phyloP scores from a whole-genome alignment of 1,284 basidiomycete species.

The Apiotrichum sp. region DNA sequence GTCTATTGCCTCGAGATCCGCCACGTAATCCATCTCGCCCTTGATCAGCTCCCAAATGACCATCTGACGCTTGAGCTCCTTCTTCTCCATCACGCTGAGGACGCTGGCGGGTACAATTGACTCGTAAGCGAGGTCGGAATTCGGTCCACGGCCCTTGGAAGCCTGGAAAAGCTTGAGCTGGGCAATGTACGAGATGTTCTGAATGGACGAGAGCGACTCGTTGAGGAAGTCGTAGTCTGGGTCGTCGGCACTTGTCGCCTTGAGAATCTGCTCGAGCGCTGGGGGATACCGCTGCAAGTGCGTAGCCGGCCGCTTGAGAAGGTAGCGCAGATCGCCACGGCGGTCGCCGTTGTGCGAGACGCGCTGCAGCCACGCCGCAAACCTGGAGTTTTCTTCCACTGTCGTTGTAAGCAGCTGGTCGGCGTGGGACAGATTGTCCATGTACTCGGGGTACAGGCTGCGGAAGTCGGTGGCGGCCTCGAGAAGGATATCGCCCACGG shows the following conservation, averaged over 20 bases:
- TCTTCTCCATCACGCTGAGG: constrained; percentile 59
- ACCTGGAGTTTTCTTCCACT: constrained; percentile 69
- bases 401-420: constrained; percentile 83
- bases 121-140: constrained; percentile 76
- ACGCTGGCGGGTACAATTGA: constrained; percentile 70
- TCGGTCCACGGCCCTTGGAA: constrained; percentile 68
- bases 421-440: constrained; percentile 76
- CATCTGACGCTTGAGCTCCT: constrained; percentile 81
- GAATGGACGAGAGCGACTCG: constrained; percentile 70
- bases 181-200: constrained; percentile 66
- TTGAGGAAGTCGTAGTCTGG: constrained; percentile 71
- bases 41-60: constrained; percentile 94
- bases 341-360: constrained; percentile 62
- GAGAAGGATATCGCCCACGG: constrained; percentile 85
- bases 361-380: constrained; percentile 64
- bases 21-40: constrained; percentile 90
- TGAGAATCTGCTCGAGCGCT: constrained; percentile 75
- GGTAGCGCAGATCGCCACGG: constrained; percentile 75
- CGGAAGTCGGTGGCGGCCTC: constrained; percentile 83
- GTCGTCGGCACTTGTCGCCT: constrained; percentile 68
- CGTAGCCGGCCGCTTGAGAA: constrained; percentile 77
- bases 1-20: constrained; percentile 84
- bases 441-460: constrained; percentile 75
- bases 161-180: constrained; percentile 79
- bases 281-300: constrained; percentile 87